phyloP scores from a whole-genome alignment of 495 filamentous ascomycete species.

The Clohesyomyces aquaticus region DNA sequence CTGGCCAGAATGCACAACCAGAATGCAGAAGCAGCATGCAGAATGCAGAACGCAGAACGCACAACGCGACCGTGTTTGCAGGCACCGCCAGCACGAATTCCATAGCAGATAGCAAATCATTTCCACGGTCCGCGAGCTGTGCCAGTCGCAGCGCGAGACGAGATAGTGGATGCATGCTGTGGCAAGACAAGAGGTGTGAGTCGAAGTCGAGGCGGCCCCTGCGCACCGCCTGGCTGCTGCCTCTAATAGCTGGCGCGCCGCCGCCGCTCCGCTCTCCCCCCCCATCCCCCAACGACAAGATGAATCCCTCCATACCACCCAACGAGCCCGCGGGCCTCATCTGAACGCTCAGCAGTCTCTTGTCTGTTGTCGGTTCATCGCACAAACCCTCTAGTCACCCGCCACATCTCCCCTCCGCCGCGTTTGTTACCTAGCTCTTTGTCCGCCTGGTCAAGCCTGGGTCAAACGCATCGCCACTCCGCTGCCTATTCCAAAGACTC shows the following conservation, averaged over 20 bases:
- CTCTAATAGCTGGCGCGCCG: no score
- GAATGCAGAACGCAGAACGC: no score
- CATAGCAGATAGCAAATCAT: background rate
- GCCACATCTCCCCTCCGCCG: slow-evolving; percentile 9
- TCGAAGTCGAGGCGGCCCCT: background rate
- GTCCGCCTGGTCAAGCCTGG: no score
- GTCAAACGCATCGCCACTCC: slow-evolving; percentile 29
- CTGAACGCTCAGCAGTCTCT: slow-evolving; percentile 21
- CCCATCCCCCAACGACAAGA: slow-evolving; percentile 16
- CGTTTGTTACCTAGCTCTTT: slow-evolving; percentile 29
- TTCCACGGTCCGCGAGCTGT: background rate
- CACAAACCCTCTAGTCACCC: slow-evolving; percentile 11
- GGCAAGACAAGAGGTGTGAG: background rate
- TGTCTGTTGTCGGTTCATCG: slow-evolving; percentile 15
- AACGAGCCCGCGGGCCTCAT: slow-evolving; percentile 28
- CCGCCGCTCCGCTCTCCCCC: background rate
- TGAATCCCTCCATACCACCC: slow-evolving; percentile 32
- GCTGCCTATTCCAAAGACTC: slow-evolving; percentile 37
- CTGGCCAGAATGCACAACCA: no score
- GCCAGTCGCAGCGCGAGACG: background rate
- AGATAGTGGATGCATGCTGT: background rate
- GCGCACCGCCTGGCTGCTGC: background rate
- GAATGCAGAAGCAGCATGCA: no score
- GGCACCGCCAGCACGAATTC: no score
- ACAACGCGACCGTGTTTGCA: no score